Percentiles rank a stretch among this genome's conserved stretches.
Conservation (phyloP, 139 green algal species). For the Chlamydomonas incerta region DNA sequence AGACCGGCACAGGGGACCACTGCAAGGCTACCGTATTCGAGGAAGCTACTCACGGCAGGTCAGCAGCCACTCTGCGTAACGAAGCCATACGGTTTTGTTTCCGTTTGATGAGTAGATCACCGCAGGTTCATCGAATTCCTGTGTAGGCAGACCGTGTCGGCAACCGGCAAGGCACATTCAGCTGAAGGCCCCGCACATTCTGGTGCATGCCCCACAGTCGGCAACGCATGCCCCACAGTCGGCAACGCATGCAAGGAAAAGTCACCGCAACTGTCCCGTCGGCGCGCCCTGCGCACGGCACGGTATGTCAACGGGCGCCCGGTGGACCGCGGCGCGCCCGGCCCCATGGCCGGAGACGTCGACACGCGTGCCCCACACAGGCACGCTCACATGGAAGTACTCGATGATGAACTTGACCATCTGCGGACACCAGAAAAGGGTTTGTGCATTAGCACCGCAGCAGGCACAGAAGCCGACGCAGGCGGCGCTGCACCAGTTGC, state of each 20-base stretch:
- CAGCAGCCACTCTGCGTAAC: conserved; percentile 68
- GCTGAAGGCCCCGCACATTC: background rate
- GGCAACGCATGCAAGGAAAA: no score
- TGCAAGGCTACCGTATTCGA: no score
- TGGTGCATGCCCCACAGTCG: background rate
- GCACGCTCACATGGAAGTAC: conserved; percentile 5
- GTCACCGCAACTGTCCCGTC: no score
- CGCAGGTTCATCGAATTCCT: conserved; percentile 44
- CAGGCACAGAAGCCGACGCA: no score
- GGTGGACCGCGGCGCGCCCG: no score
- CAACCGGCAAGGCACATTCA: background rate
- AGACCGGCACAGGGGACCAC: no score
- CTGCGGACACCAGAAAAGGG: no score
- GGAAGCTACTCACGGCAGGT: conserved; percentile 56
- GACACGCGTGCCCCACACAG: background rate
- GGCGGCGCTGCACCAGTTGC: no score
- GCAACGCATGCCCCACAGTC: background rate
- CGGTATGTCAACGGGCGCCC: no score
- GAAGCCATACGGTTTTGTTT: conserved; percentile 33
- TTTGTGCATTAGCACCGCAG: no score
- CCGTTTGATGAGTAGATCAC: conserved; percentile 36
- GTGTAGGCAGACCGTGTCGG: conserved; percentile 20
- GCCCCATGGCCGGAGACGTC: no score
- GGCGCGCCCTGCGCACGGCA: no score
- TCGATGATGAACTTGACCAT: conserved; percentile 23